Evolutionary conservation across 2,329 filamentous ascomycete species (phyloP).

Genomic region (Zasmidium angulare): DNA sequence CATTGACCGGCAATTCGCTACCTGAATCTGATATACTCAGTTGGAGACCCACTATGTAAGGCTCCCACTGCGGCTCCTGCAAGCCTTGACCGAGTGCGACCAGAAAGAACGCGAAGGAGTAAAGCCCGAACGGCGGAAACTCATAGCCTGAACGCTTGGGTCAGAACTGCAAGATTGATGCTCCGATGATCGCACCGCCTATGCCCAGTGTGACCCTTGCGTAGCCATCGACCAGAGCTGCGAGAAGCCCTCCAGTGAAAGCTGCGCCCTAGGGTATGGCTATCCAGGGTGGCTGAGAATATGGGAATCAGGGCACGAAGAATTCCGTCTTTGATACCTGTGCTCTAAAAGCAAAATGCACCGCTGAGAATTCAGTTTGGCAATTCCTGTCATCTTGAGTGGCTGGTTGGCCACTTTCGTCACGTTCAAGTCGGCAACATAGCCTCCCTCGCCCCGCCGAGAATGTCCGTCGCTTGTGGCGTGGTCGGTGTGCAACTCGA

Average conservation of each 20-base stretch:
- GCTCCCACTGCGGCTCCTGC: conserved; percentile 64
- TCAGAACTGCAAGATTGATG: conserved; percentile 57
- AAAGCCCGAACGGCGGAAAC: conserved; percentile 58
- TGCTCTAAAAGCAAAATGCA: conserved; percentile 64
- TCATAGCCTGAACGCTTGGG: conserved; percentile 58
- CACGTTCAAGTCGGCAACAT: not conserved
- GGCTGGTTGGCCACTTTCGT: conserved; percentile 2
- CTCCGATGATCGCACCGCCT: conserved; percentile 57
- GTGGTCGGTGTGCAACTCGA: not conserved
- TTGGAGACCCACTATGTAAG: conserved; percentile 50
- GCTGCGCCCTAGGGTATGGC: conserved; percentile 52
- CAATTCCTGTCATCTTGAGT: not conserved
- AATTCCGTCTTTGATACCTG: conserved; percentile 65
- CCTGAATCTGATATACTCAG: too few relatives aligned
- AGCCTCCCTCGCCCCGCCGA: not conserved
- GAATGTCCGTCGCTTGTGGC: not conserved
- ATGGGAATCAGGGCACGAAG: conserved; percentile 63
- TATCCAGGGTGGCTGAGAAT: conserved; percentile 51
- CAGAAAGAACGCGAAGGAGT: conserved; percentile 58
- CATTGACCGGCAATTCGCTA: too few relatives aligned
- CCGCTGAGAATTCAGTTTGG: conserved; percentile 54
- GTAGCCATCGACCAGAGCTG: conserved; percentile 58
- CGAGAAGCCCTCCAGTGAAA: conserved; percentile 61
- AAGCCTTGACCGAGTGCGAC: conserved; percentile 61
- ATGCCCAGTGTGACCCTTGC: conserved; percentile 54